Conservation (phyloP, 2,329 filamentous ascomycete species). For the Aspergillus thermomutatus region DNA sequence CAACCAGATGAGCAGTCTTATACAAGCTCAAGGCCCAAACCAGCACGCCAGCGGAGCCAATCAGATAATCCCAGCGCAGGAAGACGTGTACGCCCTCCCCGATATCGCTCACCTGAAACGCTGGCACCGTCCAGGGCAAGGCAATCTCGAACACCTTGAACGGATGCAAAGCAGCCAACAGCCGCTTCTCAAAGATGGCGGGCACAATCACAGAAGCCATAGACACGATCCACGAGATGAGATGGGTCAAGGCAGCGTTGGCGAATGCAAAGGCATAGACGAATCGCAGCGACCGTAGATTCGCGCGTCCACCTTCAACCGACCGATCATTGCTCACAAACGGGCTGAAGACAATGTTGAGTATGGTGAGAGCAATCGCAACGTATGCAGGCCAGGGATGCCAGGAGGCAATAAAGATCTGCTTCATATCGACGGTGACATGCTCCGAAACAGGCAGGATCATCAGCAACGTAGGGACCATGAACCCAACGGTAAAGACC, state of each 20-base stretch:
- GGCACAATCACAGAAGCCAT: slow-evolving; percentile 38
- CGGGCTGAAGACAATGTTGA: slow-evolving; percentile 24
- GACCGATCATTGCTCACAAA: slow-evolving; percentile 22
- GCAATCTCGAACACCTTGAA: slow-evolving; percentile 35
- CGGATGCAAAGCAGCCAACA: slow-evolving; percentile 36
- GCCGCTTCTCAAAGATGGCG: slow-evolving; percentile 29
- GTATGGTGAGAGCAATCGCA: slow-evolving; percentile 35
- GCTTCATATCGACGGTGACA: slow-evolving; percentile 42
- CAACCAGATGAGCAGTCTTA: slow-evolving; percentile 24
- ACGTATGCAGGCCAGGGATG: slow-evolving; percentile 51
- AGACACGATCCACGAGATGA: slow-evolving; percentile 41
- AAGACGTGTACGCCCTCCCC: slow-evolving; percentile 45
- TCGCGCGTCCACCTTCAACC: slow-evolving; percentile 20
- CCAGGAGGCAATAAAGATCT: slow-evolving; percentile 49
- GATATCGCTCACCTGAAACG: slow-evolving; percentile 29
- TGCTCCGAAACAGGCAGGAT: slow-evolving; percentile 40
- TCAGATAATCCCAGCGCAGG: slow-evolving; percentile 49
- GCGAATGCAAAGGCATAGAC: slow-evolving; percentile 43
- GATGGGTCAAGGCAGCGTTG: slow-evolving; percentile 39
- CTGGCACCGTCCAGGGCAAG: slow-evolving; percentile 31
- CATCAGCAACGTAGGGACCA: slow-evolving; percentile 45
- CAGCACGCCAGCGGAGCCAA: slow-evolving; percentile 41
- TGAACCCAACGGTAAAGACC: slow-evolving; percentile 42
- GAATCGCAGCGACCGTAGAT: slow-evolving; percentile 32
- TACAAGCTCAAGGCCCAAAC: slow-evolving; percentile 46